A percentile compares a stretch with the other conserved stretches of the same genome.
Evolutionary conservation across 2,329 filamentous ascomycete genomes (phyloP).

Genomic region (Chalara sp.): DNA sequence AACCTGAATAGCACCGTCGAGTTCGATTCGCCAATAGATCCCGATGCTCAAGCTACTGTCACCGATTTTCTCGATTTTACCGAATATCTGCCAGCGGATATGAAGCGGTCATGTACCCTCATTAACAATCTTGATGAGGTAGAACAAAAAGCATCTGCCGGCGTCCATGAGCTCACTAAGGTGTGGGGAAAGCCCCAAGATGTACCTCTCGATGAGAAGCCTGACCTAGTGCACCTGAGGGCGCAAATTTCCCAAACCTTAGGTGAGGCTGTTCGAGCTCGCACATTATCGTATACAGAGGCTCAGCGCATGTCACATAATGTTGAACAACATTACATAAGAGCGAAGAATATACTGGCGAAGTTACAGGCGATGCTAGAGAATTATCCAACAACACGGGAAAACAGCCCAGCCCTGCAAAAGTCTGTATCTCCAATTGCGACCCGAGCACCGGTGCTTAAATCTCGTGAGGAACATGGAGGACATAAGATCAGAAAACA

Average conservation of each 20-base stretch:
- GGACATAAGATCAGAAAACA: constrained; percentile 18
- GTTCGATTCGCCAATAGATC: constrained; percentile 40
- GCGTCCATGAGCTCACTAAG: constrained; percentile 49
- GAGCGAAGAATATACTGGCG: constrained; percentile 49
- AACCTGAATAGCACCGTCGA: constrained; percentile 24
- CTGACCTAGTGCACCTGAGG: constrained; percentile 44
- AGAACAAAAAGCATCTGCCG: constrained; percentile 48
- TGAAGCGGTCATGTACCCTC: constrained; percentile 57
- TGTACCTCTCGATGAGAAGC: constrained; percentile 39
- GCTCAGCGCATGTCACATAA: constrained; percentile 58
- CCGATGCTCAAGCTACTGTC: constrained; percentile 62
- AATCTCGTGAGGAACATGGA: constrained; percentile 28
- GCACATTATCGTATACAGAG: constrained; percentile 54
- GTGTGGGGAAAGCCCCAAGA: constrained; percentile 47
- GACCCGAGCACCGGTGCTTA: constrained; percentile 34
- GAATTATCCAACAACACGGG: constrained; percentile 45
- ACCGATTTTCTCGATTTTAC: constrained; percentile 59
- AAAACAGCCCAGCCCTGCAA: constrained; percentile 39
- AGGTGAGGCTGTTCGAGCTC: constrained; percentile 45
- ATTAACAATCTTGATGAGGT: constrained; percentile 57
- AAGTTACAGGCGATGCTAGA: constrained; percentile 55
- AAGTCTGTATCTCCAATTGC: constrained; percentile 47
- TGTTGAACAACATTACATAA: constrained; percentile 54
- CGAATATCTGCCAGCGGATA: constrained; percentile 62
- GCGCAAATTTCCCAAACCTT: constrained; percentile 54